Percentiles rank a stretch among this genome's conserved stretches.
phyloP scores from a whole-genome alignment of 805 yeast species.

The Lipomyces spencermartinsiae region DNA sequence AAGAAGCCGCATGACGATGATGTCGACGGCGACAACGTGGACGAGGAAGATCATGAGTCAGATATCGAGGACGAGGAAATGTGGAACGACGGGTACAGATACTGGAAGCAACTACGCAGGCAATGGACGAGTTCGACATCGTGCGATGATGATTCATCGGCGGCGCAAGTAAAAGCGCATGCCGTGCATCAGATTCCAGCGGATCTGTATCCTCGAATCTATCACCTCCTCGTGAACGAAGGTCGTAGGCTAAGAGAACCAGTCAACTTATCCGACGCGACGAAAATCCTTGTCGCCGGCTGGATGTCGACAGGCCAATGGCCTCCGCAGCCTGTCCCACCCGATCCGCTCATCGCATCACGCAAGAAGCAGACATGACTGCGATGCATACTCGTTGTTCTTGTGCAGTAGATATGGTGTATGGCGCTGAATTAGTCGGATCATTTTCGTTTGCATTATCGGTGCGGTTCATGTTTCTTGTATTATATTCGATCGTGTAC shows the following conservation, averaged over 20 bases:
- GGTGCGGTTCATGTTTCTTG: background rate
- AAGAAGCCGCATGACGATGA: conserved; percentile 3
- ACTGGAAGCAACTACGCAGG: conserved; percentile 73
- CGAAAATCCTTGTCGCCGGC: conserved; percentile 77
- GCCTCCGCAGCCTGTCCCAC: conserved; percentile 46
- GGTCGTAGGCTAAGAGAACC: conserved; percentile 71
- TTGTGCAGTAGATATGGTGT: background rate
- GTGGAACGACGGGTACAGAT: conserved; percentile 59
- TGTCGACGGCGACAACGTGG: conserved; percentile 37
- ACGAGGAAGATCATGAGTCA: conserved; percentile 37
- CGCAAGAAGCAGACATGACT: conserved; percentile 9
- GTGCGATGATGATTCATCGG: conserved; percentile 30
- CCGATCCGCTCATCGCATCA: conserved; percentile 33
- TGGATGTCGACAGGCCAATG: conserved; percentile 83
- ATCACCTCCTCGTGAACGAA: conserved; percentile 71
- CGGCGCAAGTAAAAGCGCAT: conserved; percentile 38
- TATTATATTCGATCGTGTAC: background rate
- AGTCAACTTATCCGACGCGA: conserved; percentile 73
- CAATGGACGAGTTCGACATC: conserved; percentile 60
- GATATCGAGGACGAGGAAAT: conserved; percentile 50
- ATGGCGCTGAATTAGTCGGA: background rate
- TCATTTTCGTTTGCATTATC: background rate
- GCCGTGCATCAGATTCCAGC: conserved; percentile 43
- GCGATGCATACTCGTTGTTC: background rate
- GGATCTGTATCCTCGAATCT: conserved; percentile 54